Evolutionary conservation across 192 early-diverging fungal genomes (phyloP).

Genomic region (Backusella sp.): DNA sequence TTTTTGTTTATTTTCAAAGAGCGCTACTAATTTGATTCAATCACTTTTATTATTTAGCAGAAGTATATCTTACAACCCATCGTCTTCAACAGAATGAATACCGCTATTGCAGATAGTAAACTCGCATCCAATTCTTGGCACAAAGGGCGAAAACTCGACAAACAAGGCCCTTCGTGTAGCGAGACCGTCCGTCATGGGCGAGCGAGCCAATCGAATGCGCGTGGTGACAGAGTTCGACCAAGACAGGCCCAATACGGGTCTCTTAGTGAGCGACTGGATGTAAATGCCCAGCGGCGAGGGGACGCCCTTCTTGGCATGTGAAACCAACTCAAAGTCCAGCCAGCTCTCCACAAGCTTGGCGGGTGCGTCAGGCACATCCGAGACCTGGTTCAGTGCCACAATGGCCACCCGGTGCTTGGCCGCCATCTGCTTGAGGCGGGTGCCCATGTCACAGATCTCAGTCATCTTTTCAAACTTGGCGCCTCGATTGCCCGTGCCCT

Average conservation of each 20-base stretch:
- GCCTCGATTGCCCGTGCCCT: conserved; percentile 29
- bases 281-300: conserved; percentile 10
- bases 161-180: conserved; percentile 18
- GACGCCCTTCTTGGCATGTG: conserved; percentile 9
- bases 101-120: conserved; percentile 3
- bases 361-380: conserved; percentile 39
- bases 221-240: conserved; percentile 77
- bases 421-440: conserved; percentile 60
- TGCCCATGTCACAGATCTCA: conserved; percentile 59
- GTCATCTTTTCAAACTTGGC: conserved; percentile 39
- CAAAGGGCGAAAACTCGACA: conserved; percentile 27
- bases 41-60: too few species aligned
- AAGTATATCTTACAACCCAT: not conserved
- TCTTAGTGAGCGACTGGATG: conserved; percentile 45
- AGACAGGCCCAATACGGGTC: conserved; percentile 67
- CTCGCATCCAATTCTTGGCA: conserved; percentile 8
- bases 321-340: conserved; percentile 24
- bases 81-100: not conserved
- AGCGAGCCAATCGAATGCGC: conserved; percentile 54
- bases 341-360: conserved; percentile 18
- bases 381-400: conserved; percentile 84
- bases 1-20: not conserved
- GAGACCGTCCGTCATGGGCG: conserved; percentile 20
- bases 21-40: not conserved
- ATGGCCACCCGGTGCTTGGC: conserved; percentile 62